Base-by-base conservation (phyloP, 176 grass and related monocot species). In the Phragmites australis region DNA sequence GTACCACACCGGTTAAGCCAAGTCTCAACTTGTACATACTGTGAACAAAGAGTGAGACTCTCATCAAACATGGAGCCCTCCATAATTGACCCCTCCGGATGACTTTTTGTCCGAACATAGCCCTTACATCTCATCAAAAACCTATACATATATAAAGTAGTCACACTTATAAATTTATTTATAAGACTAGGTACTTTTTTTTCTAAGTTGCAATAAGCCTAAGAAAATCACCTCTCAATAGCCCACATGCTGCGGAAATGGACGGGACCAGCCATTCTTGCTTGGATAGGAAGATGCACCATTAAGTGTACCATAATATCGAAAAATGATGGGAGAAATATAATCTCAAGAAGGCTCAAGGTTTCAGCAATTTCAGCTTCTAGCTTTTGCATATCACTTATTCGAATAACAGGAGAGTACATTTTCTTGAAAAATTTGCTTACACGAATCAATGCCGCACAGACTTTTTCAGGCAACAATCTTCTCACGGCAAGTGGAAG, bases 311-410 rank as follows among this genome's bases (percentile, higher is more conserved):
- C 66, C 41, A 47, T 69, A 8, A 69, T 27, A 16, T 46, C n/a
- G 17, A 47, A 69, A 47, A 68, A 68, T 0, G 66, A 69, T 1
- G 66, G 22, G 12, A 27, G 66, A 17, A 69, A 26, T 47, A 47
- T 47, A 13, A 15, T 13, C 39, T 65, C 62, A 40, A 65, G 62
- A 41, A 65, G 17, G 34, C 62, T 39, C 34, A 65, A n/a, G 17
- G 5, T 65, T 69, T 69, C 65, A 46, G 65, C 39, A 15, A 69
- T 69, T 7, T 68, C 65, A 68, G n/a, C n/a, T 43, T 70, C 54
- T 26, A 57, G 9, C 6, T 4, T 26, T 26, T 57, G n/a, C 54
- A 57, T 57, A 26, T 57, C 54, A 22, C n/a, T 57, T 26, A 57
- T 16, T 18, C 23, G 19, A 57, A 57, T 57, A 23, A 10, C 6